Conservation (phyloP, 441 rosid species). For the Corymbia calophylla region DNA sequence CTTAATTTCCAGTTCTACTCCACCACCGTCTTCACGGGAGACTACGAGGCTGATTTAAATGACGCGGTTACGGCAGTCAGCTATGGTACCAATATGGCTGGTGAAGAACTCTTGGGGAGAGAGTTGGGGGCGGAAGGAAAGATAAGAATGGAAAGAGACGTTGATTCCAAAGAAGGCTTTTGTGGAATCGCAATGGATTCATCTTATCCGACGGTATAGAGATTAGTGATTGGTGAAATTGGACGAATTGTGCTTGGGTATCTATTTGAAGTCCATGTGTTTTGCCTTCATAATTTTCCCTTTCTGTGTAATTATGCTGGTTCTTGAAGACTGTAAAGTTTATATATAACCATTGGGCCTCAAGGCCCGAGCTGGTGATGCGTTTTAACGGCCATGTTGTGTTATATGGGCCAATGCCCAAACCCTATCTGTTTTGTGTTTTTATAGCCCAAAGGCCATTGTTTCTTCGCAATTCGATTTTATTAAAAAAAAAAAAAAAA, state of each 20-base stretch:
- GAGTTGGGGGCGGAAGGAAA: slow-evolving; percentile 17
- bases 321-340: background rate
- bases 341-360: background rate
- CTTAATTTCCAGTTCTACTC: slow-evolving; percentile 20
- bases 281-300: background rate
- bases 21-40: slow-evolving; percentile 2
- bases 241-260: background rate
- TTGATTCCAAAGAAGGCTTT: slow-evolving; percentile 9
- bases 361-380: background rate
- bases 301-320: background rate
- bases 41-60: background rate
- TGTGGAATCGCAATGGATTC: slow-evolving; percentile 8
- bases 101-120: slow-evolving; percentile 25
- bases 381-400: background rate
- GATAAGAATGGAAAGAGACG: slow-evolving; percentile 15
- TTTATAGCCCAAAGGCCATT: background rate
- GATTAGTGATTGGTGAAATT: background rate
- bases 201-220: slow-evolving; percentile 8
- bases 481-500: too few species aligned
- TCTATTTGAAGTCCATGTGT: background rate
- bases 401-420: background rate
- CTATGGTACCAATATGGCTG: slow-evolving; percentile 6
- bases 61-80: slow-evolving; percentile 9
- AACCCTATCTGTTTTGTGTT: background rate
- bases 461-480: too few species aligned